Evolutionary conservation across 129 eudicot species (phyloP).

Genomic region (Mikania micrantha): DNA sequence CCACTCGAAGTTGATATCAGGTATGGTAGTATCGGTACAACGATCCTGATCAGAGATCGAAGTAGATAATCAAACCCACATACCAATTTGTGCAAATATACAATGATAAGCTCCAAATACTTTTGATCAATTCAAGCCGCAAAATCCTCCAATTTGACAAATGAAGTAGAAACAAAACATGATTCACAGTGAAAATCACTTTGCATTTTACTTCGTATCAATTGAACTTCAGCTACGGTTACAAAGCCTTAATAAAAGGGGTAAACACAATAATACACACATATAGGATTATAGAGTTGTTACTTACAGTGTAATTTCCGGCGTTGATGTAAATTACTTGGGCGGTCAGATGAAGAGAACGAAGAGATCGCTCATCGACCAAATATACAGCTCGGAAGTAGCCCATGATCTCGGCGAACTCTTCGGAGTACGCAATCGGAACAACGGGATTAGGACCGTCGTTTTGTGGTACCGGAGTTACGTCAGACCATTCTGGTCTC

Average conservation of each 20-base stretch:
- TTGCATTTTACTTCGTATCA: not conserved
- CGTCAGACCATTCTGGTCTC: slow-evolving; percentile 86
- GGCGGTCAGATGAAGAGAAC: slow-evolving; percentile 63
- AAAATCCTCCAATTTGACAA: slow-evolving; percentile 3
- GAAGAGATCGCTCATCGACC: slow-evolving; percentile 74
- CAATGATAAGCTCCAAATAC: not conserved
- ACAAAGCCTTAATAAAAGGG: not conserved
- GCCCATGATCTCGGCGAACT: slow-evolving; percentile 72
- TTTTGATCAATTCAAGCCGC: not conserved
- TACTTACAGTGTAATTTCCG: slow-evolving; percentile 81
- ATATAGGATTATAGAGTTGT: slow-evolving; percentile 8
- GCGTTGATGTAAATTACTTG: slow-evolving; percentile 64
- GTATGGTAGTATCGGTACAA: too few species aligned
- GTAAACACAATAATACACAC: not conserved
- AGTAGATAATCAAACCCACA: not conserved
- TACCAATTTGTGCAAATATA: not conserved
- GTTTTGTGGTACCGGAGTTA: slow-evolving; percentile 67
- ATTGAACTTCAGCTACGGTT: not conserved
- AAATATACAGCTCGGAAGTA: slow-evolving; percentile 86
- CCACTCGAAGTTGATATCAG: too few species aligned
- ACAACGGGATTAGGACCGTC: slow-evolving; percentile 97
- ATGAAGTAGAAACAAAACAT: not conserved
- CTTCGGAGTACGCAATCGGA: slow-evolving; percentile 67
- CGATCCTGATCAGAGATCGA: too few species aligned
- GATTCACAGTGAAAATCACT: not conserved